phyloP scores from a whole-genome alignment of 345 rosid genomes.

The Eutrema yunnanense region DNA sequence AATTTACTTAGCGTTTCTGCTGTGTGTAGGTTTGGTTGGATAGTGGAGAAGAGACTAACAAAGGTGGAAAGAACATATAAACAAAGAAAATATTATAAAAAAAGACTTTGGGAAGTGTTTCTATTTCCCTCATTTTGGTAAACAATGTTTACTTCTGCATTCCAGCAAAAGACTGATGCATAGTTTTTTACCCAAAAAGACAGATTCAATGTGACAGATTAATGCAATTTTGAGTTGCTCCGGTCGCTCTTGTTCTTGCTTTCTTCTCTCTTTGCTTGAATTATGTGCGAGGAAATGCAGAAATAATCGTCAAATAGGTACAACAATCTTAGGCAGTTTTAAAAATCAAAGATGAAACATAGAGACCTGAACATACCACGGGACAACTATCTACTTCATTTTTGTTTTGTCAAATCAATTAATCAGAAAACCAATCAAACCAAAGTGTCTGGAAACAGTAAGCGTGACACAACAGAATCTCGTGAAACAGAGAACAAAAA shows the following conservation, averaged over 20 bases:
- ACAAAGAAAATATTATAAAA: neutral
- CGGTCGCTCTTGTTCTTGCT: neutral
- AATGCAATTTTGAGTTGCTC: conserved; percentile 17
- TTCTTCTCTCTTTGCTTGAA: neutral
- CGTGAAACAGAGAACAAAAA: too few species aligned
- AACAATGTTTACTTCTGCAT: conserved; percentile 24
- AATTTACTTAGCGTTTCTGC: neutral
- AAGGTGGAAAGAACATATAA: conserved; percentile 17
- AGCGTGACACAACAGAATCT: too few species aligned
- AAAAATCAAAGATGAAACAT: too few species aligned
- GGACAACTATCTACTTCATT: too few species aligned
- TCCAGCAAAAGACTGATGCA: conserved; percentile 25
- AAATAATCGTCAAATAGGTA: neutral
- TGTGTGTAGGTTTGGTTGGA: conserved; percentile 28
- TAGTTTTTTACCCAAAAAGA: conserved; percentile 7
- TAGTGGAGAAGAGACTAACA: conserved; percentile 33
- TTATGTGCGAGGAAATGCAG: neutral
- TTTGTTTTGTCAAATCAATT: too few species aligned
- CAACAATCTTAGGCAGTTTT: too few species aligned
- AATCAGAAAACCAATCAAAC: too few species aligned
- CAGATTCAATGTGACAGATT: neutral
- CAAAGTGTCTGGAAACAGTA: too few species aligned
- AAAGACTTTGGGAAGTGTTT: conserved; percentile 10
- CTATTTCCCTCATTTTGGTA: conserved; percentile 22
- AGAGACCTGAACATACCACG: too few species aligned